Conservation (phyloP, 768 basidiomycete genomes). For the Phanerochaete carnosa region DNA sequence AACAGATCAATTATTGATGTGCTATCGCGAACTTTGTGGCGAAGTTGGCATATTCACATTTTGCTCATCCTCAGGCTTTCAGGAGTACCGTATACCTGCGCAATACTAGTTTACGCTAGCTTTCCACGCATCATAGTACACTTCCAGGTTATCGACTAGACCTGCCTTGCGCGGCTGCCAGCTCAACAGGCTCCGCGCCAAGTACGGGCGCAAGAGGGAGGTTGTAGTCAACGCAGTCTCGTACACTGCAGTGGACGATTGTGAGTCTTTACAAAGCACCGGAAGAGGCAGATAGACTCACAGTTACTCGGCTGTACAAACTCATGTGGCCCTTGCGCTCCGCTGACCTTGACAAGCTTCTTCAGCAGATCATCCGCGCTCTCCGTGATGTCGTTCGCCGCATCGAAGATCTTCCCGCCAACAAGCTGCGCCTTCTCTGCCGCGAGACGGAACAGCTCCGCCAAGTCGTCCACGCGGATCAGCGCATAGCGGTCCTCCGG, state of each 20-base stretch:
- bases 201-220: slow-evolving; percentile 31
- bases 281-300: slow-evolving; percentile 22
- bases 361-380: slow-evolving; percentile 38
- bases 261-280: background rate
- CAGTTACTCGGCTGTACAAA: slow-evolving; percentile 32
- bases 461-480: slow-evolving; percentile 44
- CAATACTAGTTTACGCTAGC: slow-evolving; percentile 19
- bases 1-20: too few species aligned
- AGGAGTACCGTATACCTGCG: too few species aligned
- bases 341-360: slow-evolving; percentile 35
- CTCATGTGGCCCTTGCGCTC: slow-evolving; percentile 32
- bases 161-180: slow-evolving; percentile 42
- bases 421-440: slow-evolving; percentile 36
- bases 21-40: too few species aligned
- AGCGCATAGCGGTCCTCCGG: slow-evolving; percentile 32
- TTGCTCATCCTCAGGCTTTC: too few species aligned
- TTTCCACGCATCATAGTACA: slow-evolving; percentile 38
- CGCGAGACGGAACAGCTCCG: slow-evolving; percentile 38
- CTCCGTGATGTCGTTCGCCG: slow-evolving; percentile 37
- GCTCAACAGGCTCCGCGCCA: slow-evolving; percentile 39
- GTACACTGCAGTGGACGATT: slow-evolving; percentile 27
- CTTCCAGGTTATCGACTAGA: slow-evolving; percentile 39
- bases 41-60: too few species aligned
- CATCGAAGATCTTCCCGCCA: slow-evolving; percentile 40
- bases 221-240: slow-evolving; percentile 34